These are phyloP conservation scores for Salix exigua DNA, from an alignment of 345 rosid genomes.

Conservation along the genomic window DNA sequence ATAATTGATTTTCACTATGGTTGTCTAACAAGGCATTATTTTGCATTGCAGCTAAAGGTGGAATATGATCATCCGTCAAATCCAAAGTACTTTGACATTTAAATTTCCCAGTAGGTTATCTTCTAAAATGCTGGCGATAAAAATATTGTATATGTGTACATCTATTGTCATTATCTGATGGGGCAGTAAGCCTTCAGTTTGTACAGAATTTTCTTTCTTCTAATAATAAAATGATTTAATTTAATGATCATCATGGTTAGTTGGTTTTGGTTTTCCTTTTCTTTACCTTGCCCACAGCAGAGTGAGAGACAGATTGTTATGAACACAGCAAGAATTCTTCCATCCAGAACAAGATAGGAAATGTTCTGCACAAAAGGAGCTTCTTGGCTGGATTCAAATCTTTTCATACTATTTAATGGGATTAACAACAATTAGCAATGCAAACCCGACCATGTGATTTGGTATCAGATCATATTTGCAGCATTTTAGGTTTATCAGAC, in stretches of 20 bases:
- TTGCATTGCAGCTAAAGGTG: conserved; percentile 19
- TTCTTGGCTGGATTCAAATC: neutral
- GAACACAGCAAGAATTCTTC: neutral
- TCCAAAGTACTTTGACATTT: conserved; percentile 25
- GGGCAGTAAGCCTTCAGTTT: conserved; percentile 3
- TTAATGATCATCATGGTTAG: conserved; percentile 5
- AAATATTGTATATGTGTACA: conserved; percentile 28
- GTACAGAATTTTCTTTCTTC: conserved; percentile 12
- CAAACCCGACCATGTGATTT: neutral
- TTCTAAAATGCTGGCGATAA: neutral
- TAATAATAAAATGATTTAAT: conserved; percentile 14
- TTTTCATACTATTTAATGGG: neutral
- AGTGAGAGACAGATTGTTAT: neutral
- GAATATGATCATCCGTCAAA: conserved; percentile 25
- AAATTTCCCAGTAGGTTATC: conserved; percentile 1
- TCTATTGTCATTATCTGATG: conserved; percentile 5
- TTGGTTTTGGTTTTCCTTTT: neutral
- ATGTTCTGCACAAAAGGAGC: neutral
- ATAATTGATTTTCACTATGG: neutral
- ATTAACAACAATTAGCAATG: neutral
- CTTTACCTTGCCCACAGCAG: neutral
- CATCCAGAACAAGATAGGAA: neutral
- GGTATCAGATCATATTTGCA: neutral
- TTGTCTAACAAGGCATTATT: neutral
- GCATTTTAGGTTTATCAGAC: neutral